Evolutionary conservation across 306 rosid genomes (phyloP).

Genomic region (Echinosophora koreensis): DNA sequence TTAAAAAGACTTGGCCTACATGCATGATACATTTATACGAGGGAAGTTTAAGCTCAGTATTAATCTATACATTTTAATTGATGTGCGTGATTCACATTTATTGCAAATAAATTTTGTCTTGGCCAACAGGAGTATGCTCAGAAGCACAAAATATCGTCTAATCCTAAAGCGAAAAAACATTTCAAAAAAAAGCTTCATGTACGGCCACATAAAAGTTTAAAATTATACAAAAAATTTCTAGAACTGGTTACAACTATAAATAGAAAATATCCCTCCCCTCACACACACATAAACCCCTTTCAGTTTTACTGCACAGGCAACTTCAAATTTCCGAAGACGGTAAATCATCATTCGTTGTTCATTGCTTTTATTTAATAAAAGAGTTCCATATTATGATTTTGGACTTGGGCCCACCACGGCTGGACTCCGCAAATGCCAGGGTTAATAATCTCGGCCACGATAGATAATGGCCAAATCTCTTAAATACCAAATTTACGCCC

Average conservation of each 20-base stretch:
- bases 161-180: conserved; percentile 10
- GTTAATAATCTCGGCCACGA: not conserved
- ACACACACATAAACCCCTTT: not conserved
- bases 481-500: not conserved
- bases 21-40: conserved; percentile 25
- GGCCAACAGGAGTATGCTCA: conserved; percentile 16
- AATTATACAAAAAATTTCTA: not conserved
- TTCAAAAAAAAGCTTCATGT: too few species aligned
- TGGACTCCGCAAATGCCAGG: not conserved
- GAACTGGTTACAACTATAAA: not conserved
- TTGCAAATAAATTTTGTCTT: not conserved
- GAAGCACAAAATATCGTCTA: conserved; percentile 16
- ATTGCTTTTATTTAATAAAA: not conserved
- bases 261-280: conserved; percentile 30
- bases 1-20: not conserved
- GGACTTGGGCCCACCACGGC: not conserved
- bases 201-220: not conserved
- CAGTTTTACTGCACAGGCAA: conserved; percentile 20
- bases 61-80: not conserved
- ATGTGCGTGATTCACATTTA: conserved; percentile 5
- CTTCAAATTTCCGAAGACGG: conserved; percentile 25
- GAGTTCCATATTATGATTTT: too few species aligned
- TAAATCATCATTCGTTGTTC: not conserved
- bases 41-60: not conserved
- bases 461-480: not conserved